A percentile compares a stretch with the other conserved stretches of the same genome.
phyloP scores from a whole-genome alignment of 2,329 filamentous ascomycete species.

The Colletotrichum higginsianum region DNA sequence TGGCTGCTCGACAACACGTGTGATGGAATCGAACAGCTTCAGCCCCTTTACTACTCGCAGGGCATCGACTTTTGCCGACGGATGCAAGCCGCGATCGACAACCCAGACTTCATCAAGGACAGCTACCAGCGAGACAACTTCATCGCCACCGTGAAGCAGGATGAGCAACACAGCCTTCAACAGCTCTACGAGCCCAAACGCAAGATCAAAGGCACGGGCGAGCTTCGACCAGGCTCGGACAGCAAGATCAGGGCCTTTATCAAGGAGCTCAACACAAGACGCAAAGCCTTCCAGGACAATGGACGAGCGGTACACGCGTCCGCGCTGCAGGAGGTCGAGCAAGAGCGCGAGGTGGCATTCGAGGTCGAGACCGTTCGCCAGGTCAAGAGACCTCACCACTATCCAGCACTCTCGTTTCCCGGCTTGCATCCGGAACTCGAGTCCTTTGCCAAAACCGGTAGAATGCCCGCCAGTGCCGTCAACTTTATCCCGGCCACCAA shows the following conservation, averaged over 20 bases:
- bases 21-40: constrained; percentile 69
- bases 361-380: constrained; percentile 72
- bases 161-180: constrained; percentile 70
- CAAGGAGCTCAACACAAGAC: constrained; percentile 52
- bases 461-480: constrained; percentile 53
- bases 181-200: constrained; percentile 66
- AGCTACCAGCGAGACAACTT: constrained; percentile 51
- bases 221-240: constrained; percentile 27
- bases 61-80: constrained; percentile 73
- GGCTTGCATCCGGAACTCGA: constrained; percentile 64
- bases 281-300: constrained; percentile 50
- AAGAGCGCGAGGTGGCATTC: constrained; percentile 72
- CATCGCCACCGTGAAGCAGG: constrained; percentile 61
- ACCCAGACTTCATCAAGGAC: constrained; percentile 59
- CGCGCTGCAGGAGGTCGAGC: constrained; percentile 72
- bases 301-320: constrained; percentile 63
- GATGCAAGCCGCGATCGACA: constrained; percentile 61
- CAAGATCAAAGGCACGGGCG: constrained; percentile 45
- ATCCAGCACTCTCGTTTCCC: constrained; percentile 57
- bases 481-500: constrained; percentile 59
- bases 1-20: constrained; percentile 79
- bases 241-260: constrained; percentile 46
- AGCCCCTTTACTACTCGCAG: constrained; percentile 72
- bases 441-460: constrained; percentile 62
- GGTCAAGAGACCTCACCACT: constrained; percentile 61